Percentiles rank a stretch among this genome's conserved stretches.
These are phyloP conservation scores for Hepatocystis sp. DNA, from an alignment of 169 alveolate species.

Conservation along the genomic window DNA sequence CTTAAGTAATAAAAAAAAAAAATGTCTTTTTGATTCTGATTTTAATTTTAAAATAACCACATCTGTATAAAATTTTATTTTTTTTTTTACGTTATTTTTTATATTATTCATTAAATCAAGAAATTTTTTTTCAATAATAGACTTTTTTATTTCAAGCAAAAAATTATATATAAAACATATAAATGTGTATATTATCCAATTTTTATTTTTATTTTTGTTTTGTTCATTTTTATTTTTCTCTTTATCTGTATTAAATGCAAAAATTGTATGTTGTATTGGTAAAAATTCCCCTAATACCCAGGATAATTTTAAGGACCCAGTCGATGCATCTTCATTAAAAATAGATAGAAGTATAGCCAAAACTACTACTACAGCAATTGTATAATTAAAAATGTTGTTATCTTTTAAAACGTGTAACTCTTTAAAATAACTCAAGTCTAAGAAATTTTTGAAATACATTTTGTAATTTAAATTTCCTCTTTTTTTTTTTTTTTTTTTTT, in stretches of 20 bases:
- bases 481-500: neutral
- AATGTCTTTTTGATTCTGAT: slow-evolving; percentile 80
- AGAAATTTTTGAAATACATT: slow-evolving; percentile 23
- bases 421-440: slow-evolving; percentile 19
- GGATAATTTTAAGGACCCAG: slow-evolving; percentile 70
- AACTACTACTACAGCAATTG: slow-evolving; percentile 51
- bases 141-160: slow-evolving; percentile 16
- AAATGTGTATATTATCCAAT: slow-evolving; percentile 31
- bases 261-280: slow-evolving; percentile 71
- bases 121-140: slow-evolving; percentile 13
- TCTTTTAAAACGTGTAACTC: slow-evolving; percentile 25
- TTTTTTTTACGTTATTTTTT: slow-evolving; percentile 5
- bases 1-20: slow-evolving; percentile 78
- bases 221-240: slow-evolving; percentile 43
- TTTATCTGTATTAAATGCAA: slow-evolving; percentile 39
- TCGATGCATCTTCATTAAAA: slow-evolving; percentile 70
- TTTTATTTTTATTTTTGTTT: slow-evolving; percentile 26
- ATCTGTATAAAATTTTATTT: slow-evolving; percentile 37
- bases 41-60: slow-evolving; percentile 29
- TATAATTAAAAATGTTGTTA: slow-evolving; percentile 46
- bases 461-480: neutral
- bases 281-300: slow-evolving; percentile 76
- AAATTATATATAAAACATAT: slow-evolving; percentile 18
- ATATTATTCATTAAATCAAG: slow-evolving; percentile 13
- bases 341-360: slow-evolving; percentile 60